Conservation (phyloP, 768 basidiomycete species). For the Macrolepiota dolichaula region DNA sequence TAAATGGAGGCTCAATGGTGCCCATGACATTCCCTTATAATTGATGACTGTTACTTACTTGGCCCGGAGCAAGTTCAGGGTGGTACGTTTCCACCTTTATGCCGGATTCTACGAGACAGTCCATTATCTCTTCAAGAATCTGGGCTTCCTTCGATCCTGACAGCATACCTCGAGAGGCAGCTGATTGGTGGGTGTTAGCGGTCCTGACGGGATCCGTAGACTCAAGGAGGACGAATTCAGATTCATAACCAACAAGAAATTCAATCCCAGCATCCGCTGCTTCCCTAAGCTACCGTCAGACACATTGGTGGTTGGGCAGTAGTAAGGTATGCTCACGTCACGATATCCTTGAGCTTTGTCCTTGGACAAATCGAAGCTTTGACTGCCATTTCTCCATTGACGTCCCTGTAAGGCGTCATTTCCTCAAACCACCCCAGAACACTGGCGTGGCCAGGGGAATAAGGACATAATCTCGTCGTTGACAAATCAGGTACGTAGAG, state of each 20-base stretch:
- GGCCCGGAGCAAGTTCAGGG: constrained; percentile 63
- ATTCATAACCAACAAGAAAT: constrained; percentile 68
- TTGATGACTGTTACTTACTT: constrained; percentile 20
- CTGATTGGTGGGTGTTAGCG: constrained; percentile 42
- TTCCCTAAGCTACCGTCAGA: neutral
- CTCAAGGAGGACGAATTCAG: constrained; percentile 61
- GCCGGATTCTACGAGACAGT: constrained; percentile 42
- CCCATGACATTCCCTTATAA: constrained; percentile 19
- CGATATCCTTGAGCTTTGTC: constrained; percentile 44
- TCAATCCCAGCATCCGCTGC: constrained; percentile 24
- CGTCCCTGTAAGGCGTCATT: constrained; percentile 36
- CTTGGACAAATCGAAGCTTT: constrained; percentile 60
- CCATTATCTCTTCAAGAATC: constrained; percentile 58
- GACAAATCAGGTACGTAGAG: constrained; percentile 55
- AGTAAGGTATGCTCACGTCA: constrained; percentile 39
- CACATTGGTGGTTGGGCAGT: neutral
- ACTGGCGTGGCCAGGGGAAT: constrained; percentile 57
- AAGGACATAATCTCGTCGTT: constrained; percentile 49
- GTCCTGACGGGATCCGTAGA: constrained; percentile 30
- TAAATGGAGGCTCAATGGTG: constrained; percentile 19
- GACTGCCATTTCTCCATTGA: constrained; percentile 28
- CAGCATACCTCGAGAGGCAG: constrained; percentile 31
- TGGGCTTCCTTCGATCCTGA: constrained; percentile 41
- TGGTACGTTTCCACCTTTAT: constrained; percentile 69
- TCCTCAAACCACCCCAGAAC: constrained; percentile 72